Evolutionary conservation across 768 basidiomycete genomes (phyloP), one percentile per base, ranked within the genome.

Genomic region (Tremella mesenterica): DNA sequence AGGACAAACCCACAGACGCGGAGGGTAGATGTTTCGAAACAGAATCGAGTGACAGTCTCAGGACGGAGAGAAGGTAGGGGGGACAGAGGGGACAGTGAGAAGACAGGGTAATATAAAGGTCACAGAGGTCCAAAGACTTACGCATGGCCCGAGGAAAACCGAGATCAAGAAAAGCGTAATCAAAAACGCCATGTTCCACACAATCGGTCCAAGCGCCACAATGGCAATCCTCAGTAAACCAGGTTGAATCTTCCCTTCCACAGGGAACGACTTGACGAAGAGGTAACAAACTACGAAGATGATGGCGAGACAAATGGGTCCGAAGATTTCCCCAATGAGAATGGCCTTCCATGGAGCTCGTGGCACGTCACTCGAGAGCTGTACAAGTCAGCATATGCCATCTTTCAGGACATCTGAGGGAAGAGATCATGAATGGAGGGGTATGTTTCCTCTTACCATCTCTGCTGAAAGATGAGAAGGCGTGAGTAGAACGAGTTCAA

Each of bases 221-320:
- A 99, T 82, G 20, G 85, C 87, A 54, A 99, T 90, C 34, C 95
- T 88, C 53, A 97, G 83, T 59, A 99, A 79, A 10, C 89, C 88
- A 20, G 91, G 83, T 2, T 84, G 82, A 53, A 80, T 78, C 53
- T 75, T 78, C 56, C 85, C 85, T 29, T 66, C 52, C 16, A 70
- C 67, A 46, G 55, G 60, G 64, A 68, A 73, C 44, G 74, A 75
- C 63, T 75, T 76, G 66, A 73, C 74, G 56, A 74, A 76, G 79
- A 90, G 83, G 77, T 92, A 93, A 41, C 86, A 86, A 56, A 92
- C 80, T 67, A 85, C 79, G 75, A 95, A 88, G 54, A 95, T 57
- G 47, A 85, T 72, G 8, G 91, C 93, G 83, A 90, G 82, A 74
- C 83, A 78, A 46, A 86, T 76, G 0, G 90, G 89, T 77, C 86